Evolutionary conservation across 345 rosid species (phyloP), one percentile per base, ranked within the genome.

Genomic region (Lumnitzera racemosa): DNA sequence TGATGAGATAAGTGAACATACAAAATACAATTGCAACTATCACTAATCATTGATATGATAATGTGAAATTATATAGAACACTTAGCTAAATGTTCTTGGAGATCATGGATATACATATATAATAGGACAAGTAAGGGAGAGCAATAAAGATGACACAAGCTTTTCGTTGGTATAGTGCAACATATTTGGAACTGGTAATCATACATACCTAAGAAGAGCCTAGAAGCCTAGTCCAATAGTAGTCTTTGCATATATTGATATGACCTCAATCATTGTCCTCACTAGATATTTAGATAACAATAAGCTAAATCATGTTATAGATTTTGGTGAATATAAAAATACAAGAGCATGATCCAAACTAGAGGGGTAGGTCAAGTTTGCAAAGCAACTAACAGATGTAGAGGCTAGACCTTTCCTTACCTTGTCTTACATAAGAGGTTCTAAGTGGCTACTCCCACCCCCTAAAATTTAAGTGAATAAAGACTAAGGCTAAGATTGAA

Each of bases 391-490:
- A 23, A 63, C 65, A 10, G 47, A 13, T 0, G 67, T 13, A 0
- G 73, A 82, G 57, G 86, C 59, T 11, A 27, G 47, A 46, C 76
- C 61, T 11, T 84, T 60, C 73, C 51, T 86, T 11, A 5, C 50
- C 27, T 83, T 84, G 55, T 74, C 68, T 55, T 82, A 59, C 67
- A 74, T 90, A 20, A 14, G 64, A 4, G 94, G 79, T 24, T 64
- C 83, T 54, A 70, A 60, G 27, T 90, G 96, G 97, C 52, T 88
- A 57, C 94, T 88, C 60, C 94, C 89, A 56, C 83, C 87, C 57
- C 90, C 92, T 0, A 23, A 17, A 1, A 9, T 36, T 36, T 36
- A 36, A 27, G 1, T 2, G 5, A 2, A 27, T 27, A 2, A 1
- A 27, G 31, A 20, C 20, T 20, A 20, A 20, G 20, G 20, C 20